Evolutionary conservation across 257 asterid genomes (phyloP).

Genomic region (Cinchona pubescens): DNA sequence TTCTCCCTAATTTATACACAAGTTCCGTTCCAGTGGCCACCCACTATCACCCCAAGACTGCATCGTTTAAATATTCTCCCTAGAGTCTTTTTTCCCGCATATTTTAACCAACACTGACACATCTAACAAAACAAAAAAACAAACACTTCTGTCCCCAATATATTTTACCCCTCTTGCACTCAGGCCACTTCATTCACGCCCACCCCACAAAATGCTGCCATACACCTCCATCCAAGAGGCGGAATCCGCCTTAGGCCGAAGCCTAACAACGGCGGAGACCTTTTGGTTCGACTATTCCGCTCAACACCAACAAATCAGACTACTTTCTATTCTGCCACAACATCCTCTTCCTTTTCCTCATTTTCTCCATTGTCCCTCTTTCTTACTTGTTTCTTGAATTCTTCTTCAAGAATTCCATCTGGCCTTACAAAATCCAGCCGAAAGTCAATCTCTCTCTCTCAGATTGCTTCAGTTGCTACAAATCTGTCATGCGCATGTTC

Average conservation of each 20-base stretch:
- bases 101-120: constrained; percentile 2
- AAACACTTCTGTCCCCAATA: neutral
- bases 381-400: constrained; percentile 61
- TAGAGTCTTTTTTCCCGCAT: constrained; percentile 22
- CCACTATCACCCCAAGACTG: neutral
- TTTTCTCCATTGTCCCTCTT: constrained; percentile 74
- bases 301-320: constrained; percentile 80
- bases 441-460: constrained; percentile 60
- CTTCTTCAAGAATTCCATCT: constrained; percentile 36
- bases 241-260: constrained; percentile 65
- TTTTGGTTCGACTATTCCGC: constrained; percentile 83
- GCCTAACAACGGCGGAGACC: constrained; percentile 67
- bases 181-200: neutral
- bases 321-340: constrained; percentile 86
- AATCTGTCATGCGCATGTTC: constrained; percentile 87
- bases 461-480: constrained; percentile 65
- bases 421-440: constrained; percentile 71
- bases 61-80: constrained; percentile 4
- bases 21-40: neutral
- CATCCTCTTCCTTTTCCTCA: constrained; percentile 72
- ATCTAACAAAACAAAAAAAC: neutral
- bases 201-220: constrained; percentile 58
- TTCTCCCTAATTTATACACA: too few species aligned
- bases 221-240: constrained; percentile 71
- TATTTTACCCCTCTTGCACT: neutral